These are phyloP conservation scores for Penicillium egyptiacum DNA, from an alignment of 495 filamentous ascomycete species.

Conservation along the genomic window DNA sequence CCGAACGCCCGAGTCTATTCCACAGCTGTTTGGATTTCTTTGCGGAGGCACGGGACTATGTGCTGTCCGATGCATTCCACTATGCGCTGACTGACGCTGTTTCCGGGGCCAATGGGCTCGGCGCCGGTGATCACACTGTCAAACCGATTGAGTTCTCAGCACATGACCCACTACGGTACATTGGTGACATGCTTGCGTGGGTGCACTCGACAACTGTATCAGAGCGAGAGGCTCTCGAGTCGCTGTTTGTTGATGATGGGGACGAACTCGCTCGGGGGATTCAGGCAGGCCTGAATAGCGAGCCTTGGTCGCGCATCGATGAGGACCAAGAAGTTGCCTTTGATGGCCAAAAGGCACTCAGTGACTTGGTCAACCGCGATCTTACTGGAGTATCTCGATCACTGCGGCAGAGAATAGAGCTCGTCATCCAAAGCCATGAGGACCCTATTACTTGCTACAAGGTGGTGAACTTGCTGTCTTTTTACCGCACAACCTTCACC, in stretches of 20 bases:
- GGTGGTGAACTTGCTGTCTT: conserved; percentile 81
- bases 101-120: conserved; percentile 29
- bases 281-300: conserved; percentile 78
- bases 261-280: conserved; percentile 86
- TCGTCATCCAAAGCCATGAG: conserved; percentile 89
- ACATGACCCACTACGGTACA: conserved; percentile 88
- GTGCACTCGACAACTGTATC: conserved; percentile 90
- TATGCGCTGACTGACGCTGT: conserved; percentile 78
- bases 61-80: conserved; percentile 88
- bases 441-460: conserved; percentile 87
- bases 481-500: conserved; percentile 83
- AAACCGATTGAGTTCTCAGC: conserved; percentile 95
- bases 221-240: conserved; percentile 88
- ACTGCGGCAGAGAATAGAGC: conserved; percentile 79
- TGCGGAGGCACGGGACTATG: conserved; percentile 82
- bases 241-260: conserved; percentile 87
- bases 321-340: conserved; percentile 66
- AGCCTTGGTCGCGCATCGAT: conserved; percentile 71
- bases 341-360: conserved; percentile 80
- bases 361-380: conserved; percentile 84
- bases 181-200: conserved; percentile 98
- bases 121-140: conserved; percentile 48
- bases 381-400: conserved; percentile 74
- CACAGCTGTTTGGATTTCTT: conserved; percentile 94
- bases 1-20: conserved; percentile 86